Base-by-base conservation (phyloP, 1,139 yeast species). In the Kazachstania sp. region DNA sequence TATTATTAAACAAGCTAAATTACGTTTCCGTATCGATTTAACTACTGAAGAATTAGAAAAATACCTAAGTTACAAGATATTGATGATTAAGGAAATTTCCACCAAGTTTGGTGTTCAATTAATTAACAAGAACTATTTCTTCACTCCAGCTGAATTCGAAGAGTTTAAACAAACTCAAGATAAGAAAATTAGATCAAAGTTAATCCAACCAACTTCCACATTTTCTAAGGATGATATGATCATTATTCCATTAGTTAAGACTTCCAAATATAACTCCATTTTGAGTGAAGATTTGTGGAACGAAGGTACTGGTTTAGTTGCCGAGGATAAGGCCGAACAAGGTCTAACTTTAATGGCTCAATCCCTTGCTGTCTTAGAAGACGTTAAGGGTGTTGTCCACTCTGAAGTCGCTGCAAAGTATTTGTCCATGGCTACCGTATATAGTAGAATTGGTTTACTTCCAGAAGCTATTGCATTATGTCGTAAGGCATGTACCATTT, bases 21-120 rank as follows among this genome's bases (percentile, higher is more conserved):
- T 63, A 40, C 78, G 87, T 61, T 90, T 78, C 73, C 79, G 95
- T 67, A 77, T 71, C 61, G 57, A 63, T 0, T 71, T 87, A 45
- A 71, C 80, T 3, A 65, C 60, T 1, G 66, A 71, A 48, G 83
- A 86, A 83, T 49, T 67, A 36, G 48, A 57, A 3, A 45, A 57
- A 1, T 51, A 49, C 20, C 54, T 61, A 8, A 55, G 73, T 42
- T 68, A 65, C 38, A 72, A 75, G 15, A 54, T 69, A 29, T 75
- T 76, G 49, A 63, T 87, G 47, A 71, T 86, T 61, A 79, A 92
- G 69, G 87, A 83, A 54, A 73, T 88, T 51, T 81, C 95, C 15
- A 60, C 73, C 48, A 83, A 85, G 67, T 78, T 82, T 56, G 98
- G 98, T 68, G 78, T 92, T 49, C 98, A 92, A 70, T 83, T 95